Evolutionary conservation across 345 rosid genomes (phyloP).

Genomic region (Acer saccharum): DNA sequence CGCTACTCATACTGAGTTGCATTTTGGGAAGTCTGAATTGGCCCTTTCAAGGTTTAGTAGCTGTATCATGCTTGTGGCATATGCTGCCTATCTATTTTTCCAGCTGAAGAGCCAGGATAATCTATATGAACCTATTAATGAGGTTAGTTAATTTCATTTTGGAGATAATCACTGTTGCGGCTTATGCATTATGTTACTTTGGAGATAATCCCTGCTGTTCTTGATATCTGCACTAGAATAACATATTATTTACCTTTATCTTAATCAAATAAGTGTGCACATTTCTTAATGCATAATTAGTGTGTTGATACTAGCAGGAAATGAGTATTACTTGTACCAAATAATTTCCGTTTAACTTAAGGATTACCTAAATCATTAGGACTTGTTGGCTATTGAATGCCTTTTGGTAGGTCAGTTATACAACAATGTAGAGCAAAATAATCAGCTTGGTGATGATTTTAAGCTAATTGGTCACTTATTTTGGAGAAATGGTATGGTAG

Average conservation of each 20-base stretch:
- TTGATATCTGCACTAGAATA: background rate
- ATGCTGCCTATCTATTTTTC: conserved; percentile 47
- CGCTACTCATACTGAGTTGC: conserved; percentile 46
- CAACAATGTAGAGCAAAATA: too few species aligned
- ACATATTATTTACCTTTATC: background rate
- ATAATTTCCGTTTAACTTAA: background rate
- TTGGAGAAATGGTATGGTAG: background rate
- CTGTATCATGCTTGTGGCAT: conserved; percentile 54
- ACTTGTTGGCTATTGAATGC: background rate
- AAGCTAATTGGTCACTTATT: background rate
- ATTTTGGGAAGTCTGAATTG: conserved; percentile 56
- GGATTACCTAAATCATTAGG: background rate
- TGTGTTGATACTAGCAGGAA: too few species aligned
- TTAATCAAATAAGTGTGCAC: background rate
- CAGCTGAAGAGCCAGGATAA: conserved; percentile 43
- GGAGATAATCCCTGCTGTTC: background rate
- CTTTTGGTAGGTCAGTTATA: background rate
- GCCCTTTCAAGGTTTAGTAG: conserved; percentile 59
- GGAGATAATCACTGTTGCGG: background rate
- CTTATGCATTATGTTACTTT: background rate
- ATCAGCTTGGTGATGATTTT: background rate
- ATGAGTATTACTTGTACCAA: background rate
- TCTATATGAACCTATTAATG: conserved; percentile 21
- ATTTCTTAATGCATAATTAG: too few species aligned
- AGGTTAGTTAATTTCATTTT: conserved; percentile 28